Evolutionary conservation across 345 rosid genomes (phyloP), one percentile per base, ranked within the genome.

Genomic region (Trapa bicornis): DNA sequence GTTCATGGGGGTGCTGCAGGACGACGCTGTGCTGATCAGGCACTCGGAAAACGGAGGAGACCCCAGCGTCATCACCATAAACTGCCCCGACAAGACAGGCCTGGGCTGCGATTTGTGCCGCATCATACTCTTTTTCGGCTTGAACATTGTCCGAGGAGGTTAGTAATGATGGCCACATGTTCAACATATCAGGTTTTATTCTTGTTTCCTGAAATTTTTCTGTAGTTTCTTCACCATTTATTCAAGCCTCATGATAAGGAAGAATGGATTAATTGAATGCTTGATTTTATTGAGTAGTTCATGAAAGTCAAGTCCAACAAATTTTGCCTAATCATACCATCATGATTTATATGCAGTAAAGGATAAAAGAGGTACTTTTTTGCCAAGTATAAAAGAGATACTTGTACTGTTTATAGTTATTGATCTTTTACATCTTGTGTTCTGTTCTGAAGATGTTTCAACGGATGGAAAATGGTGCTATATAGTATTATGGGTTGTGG

Each of bases 401-500:
- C 29, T 22, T 22, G 29, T 22, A 22, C 29, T 22, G 29, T 22
- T 22, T 22, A 22, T 22, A 22, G 35, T n/a, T 54, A 54, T 54
- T 58, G 7, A 32, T 11, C 16, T 32, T 22, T 35, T 43, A 22
- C 17, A 32, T 60, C 74, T 29, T 73, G 71, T 45, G 37, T 74
- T 73, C 37, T 76, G 69, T 69, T 71, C 62, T 79, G 84, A 74
- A 93, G 99, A 93, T 86, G 71, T 90, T 38, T 82, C 95, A 0
- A 93, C 99, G 58, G 99, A 93, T 67, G 99, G 99, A 22, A 93
- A 84, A 78, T 93, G 99, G 99, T 93, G 99, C 70, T 93, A 81
- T 80, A 17, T 93, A 78, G 87, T 93, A 70, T 86, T 93, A 67
- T 93, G 96, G 97, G 99, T 93, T 71, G 75, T 77, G 41, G 89